Base-by-base conservation (phyloP, 768 basidiomycete genomes). In the Sarcomyxa edulis region DNA sequence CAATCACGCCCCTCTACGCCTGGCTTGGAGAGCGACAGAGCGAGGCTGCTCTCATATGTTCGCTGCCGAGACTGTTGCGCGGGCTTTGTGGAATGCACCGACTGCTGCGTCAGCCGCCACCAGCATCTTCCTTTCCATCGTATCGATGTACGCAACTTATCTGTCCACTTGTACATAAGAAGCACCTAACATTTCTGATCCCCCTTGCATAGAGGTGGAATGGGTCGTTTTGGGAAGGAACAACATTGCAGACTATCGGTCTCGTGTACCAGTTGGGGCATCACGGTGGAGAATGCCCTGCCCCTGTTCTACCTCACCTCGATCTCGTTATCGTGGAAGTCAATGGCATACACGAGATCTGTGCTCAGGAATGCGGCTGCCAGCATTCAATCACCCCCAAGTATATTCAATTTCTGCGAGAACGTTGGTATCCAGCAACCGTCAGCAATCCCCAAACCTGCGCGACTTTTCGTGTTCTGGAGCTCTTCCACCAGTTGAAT, bases 261-360 rank as follows among this genome's bases (percentile, higher is more conserved):
- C 31, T 55, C 4, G 6, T 32, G 3, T 15, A 56, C 11, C 54
- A 60, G 33, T 50, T 62, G 5, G 53, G 56, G 5, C 56, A 62
- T 31, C n/a, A 6, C 6, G 44, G 45, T 7, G 34, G 39, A 3
- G 2, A 7, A 2, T 57, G 57, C 34, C 11, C 24, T 8, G 14
- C 26, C 10, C 46, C 45, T 1, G 6, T 6, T 3, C 16, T n/a
- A 21, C 34, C 7, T 26, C 18, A 7, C 12, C 35, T 35, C 14
- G 30, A 31, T 1, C 48, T 58, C 35, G 35, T 49, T 5, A 40
- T 59, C 5, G 14, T 60, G 10, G 36, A 58, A 27, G 35, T 40
- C 18, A 57, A 48, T 20, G 57, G 57, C 4, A 37, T 54, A 9
- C 60, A 60, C 37, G 9, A 14, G 1, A 43, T 60, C 4, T 11